These are phyloP conservation scores for Fusarium dlaminii DNA, from an alignment of 2,329 filamentous ascomycete genomes.

Conservation along the genomic window DNA sequence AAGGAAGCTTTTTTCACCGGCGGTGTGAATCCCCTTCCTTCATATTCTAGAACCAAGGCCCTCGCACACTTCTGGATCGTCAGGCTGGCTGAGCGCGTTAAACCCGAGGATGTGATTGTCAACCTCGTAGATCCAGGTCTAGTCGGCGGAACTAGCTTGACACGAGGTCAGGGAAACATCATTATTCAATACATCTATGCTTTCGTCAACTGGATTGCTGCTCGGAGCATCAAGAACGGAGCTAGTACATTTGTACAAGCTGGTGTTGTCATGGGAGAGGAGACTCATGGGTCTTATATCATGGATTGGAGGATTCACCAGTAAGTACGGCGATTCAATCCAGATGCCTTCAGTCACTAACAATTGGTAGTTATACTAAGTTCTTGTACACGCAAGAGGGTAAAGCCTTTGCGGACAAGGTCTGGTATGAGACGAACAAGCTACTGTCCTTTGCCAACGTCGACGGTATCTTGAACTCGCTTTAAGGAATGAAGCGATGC, in stretches of 20 bases:
- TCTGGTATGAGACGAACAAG: conserved; percentile 53
- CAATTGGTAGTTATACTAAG: conserved; percentile 31
- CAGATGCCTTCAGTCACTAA: neutral
- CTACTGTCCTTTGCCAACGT: conserved; percentile 48
- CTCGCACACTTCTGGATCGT: conserved; percentile 48
- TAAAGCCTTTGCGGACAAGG: conserved; percentile 44
- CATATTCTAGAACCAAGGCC: conserved; percentile 45
- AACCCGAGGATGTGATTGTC: conserved; percentile 53
- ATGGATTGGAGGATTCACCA: conserved; percentile 39
- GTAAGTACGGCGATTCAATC: conserved; percentile 17
- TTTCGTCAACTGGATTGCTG: conserved; percentile 15
- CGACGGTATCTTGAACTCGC: conserved; percentile 21
- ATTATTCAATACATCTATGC: conserved; percentile 16
- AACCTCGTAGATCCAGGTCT: conserved; percentile 59
- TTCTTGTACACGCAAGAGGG: conserved; percentile 49
- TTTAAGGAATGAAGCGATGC: neutral
- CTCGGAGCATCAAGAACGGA: conserved; percentile 22
- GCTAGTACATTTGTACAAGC: conserved; percentile 36
- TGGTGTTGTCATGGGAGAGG: conserved; percentile 32
- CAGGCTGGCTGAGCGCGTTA: conserved; percentile 50
- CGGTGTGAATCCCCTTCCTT: conserved; percentile 2
- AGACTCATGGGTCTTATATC: conserved; percentile 38
- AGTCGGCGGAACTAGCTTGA: conserved; percentile 54
- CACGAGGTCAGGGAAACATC: conserved; percentile 42
- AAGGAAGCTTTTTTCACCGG: conserved; percentile 37